These are phyloP conservation scores for Sicyos edulis DNA, from an alignment of 306 rosid genomes.

Conservation along the genomic window DNA sequence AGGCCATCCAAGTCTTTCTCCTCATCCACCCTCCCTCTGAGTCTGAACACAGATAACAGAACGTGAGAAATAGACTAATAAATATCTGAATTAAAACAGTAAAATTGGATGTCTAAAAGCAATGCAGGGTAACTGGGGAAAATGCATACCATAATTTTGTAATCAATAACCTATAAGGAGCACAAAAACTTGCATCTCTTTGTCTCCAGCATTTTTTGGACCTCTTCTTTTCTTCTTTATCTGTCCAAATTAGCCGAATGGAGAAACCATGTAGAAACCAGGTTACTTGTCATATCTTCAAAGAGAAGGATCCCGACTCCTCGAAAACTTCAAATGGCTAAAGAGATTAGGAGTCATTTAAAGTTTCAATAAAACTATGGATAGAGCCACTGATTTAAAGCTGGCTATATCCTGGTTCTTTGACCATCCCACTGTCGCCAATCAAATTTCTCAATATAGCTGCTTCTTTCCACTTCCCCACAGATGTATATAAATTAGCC, in stretches of 20 bases:
- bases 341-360: neutral
- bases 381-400: constrained; percentile 12
- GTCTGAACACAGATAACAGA: neutral
- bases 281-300: neutral
- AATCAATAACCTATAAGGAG: neutral
- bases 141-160: neutral
- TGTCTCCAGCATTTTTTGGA: neutral
- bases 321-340: neutral
- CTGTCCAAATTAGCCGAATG: neutral
- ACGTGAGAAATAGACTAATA: neutral
- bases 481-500: constrained; percentile 22
- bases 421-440: constrained; percentile 11
- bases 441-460: constrained; percentile 22
- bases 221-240: neutral
- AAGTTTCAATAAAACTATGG: neutral
- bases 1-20: neutral
- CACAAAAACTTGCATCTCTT: neutral
- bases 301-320: neutral
- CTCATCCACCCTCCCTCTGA: neutral
- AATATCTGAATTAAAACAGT: neutral
- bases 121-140: neutral
- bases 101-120: neutral
- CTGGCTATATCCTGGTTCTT: constrained; percentile 22
- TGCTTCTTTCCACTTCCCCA: constrained; percentile 23
- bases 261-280: constrained; percentile 4